phyloP scores from a whole-genome alignment of 2,329 filamentous ascomycete genomes.

The Xylariaceae sp. region DNA sequence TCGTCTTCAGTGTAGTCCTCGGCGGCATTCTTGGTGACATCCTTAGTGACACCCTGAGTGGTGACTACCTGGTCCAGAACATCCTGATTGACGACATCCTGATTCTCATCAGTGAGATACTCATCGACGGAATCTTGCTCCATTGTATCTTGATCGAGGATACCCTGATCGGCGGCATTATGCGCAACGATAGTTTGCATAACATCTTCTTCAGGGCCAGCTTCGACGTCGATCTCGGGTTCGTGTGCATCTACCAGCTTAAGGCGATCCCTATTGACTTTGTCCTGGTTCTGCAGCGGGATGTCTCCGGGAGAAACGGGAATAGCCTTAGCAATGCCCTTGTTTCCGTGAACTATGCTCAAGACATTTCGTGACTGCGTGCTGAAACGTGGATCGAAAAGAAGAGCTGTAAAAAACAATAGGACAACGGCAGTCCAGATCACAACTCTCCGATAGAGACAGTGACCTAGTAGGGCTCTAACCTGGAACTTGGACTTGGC shows the following conservation, averaged over 20 bases:
- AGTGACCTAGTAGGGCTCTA: slow-evolving; percentile 45
- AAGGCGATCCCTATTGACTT: slow-evolving; percentile 1
- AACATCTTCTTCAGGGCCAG: slow-evolving; percentile 3
- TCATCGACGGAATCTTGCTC: background rate
- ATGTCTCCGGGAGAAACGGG: slow-evolving; percentile 11
- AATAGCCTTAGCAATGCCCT: slow-evolving; percentile 14
- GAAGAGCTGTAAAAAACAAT: slow-evolving; percentile 37
- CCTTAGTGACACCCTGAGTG: background rate
- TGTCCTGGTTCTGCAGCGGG: slow-evolving; percentile 22
- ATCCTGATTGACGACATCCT: background rate
- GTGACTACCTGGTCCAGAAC: background rate
- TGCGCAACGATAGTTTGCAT: background rate
- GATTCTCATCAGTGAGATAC: background rate
- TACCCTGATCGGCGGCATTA: background rate
- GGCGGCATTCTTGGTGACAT: background rate
- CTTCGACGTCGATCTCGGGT: slow-evolving; percentile 3
- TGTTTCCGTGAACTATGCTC: slow-evolving; percentile 27
- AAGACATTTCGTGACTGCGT: slow-evolving; percentile 27
- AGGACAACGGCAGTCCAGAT: slow-evolving; percentile 44
- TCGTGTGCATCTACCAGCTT: slow-evolving; percentile 10
- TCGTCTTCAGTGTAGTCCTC: background rate
- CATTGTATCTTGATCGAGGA: background rate
- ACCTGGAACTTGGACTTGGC: slow-evolving; percentile 39
- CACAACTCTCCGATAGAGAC: slow-evolving; percentile 48
- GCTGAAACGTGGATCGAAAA: slow-evolving; percentile 34